phyloP scores from a whole-genome alignment of 1,284 basidiomycete genomes.

The Laetiporus sulphureus region DNA sequence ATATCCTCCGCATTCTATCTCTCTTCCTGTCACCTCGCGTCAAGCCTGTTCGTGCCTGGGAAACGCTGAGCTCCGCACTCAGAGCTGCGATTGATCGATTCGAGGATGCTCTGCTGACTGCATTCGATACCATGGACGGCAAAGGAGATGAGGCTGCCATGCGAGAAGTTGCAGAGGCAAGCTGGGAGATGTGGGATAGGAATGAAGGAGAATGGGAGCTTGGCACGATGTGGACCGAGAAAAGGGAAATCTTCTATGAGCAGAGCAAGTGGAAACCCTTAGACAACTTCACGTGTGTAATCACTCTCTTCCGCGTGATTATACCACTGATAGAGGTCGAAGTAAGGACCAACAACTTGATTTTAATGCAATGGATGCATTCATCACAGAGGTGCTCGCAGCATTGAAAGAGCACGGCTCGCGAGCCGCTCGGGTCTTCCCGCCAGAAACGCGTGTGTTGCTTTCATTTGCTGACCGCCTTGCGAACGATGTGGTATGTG shows the following conservation, averaged over 20 bases:
- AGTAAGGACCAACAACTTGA: conserved; percentile 52
- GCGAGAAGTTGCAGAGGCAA: conserved; percentile 72
- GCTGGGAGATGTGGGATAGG: conserved; percentile 69
- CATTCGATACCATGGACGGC: conserved; percentile 80
- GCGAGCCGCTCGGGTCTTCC: conserved; percentile 82
- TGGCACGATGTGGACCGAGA: conserved; percentile 90
- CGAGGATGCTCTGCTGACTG: conserved; percentile 75
- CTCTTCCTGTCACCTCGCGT: conserved; percentile 63
- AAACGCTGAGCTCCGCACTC: conserved; percentile 56
- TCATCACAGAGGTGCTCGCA: conserved; percentile 67
- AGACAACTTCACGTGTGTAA: conserved; percentile 77
- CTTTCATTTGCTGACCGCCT: conserved; percentile 72
- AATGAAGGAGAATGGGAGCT: conserved; percentile 75
- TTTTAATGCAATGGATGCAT: conserved; percentile 91
- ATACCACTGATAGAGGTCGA: conserved; percentile 5
- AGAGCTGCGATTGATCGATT: conserved; percentile 81
- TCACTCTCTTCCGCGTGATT: background rate
- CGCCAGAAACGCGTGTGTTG: conserved; percentile 66
- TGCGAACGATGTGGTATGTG: conserved; percentile 67
- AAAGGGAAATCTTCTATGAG: conserved; percentile 90
- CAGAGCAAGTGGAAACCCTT: conserved; percentile 72
- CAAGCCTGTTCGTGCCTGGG: conserved; percentile 63
- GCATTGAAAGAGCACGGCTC: conserved; percentile 72
- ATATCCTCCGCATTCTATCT: conserved; percentile 61
- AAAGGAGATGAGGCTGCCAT: conserved; percentile 66